Base-by-base conservation (phyloP, 768 basidiomycete genomes). In the Zangia roseola region DNA sequence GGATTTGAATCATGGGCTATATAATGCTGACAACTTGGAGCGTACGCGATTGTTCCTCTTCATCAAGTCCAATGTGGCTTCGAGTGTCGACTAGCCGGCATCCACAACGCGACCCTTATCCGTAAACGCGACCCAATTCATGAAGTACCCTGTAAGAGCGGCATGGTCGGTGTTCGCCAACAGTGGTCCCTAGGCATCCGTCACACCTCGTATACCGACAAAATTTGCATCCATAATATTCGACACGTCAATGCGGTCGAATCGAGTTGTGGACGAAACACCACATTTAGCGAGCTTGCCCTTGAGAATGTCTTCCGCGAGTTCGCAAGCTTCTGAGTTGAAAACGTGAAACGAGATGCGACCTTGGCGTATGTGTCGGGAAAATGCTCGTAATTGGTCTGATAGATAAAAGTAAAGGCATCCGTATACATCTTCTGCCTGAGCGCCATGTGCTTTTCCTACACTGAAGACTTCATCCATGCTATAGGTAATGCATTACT, bases 231-330 rank as follows among this genome's bases (percentile, higher is more conserved):
- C 76, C 45, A 76, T 43, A 30, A 77, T 74, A 47, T 78, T 80
- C 4, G 79, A 78, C 8, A 75, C 73, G 17, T 76, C 71, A 38
- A 80, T 71, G 1, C 79, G 70, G 51, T 80, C 74, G 43, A 78
- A 80, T 19, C 54, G 50, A 12, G 49, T 55, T 0, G 59, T 55
- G 0, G 64, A 9, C 1, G 67, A 58, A 28, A 72, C 30, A 8
- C 59, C 61, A 23, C 40, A 57, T 3, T 43, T 24, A 1, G 54
- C 5, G 26, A 65, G 42, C 0, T 9, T 10, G 16, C 61, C 60
- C 8, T 58, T 43, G 1, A 36, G 26, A 14, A 81, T 70, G 0
- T 63, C 68, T 41, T 68, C 68, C 1, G 76, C 69, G 20, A 81
- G 70, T 12, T 68, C 47, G 26, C 65, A 63, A 6, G 78, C 69